A percentile compares a stretch with the other conserved stretches of the same genome.
phyloP scores from a whole-genome alignment of 2,329 filamentous ascomycete genomes.

The Botrytis elliptica region DNA sequence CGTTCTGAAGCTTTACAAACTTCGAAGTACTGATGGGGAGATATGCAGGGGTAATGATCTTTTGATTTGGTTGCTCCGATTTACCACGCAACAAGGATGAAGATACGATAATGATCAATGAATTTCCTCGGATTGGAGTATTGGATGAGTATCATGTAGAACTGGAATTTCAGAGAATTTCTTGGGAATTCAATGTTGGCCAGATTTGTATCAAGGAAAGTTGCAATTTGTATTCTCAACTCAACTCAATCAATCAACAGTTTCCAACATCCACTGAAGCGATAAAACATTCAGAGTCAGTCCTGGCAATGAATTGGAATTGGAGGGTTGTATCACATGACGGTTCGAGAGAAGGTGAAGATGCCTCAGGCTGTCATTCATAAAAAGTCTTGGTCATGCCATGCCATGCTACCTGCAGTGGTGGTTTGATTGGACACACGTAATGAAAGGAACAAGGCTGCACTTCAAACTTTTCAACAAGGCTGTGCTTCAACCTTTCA shows the following conservation, averaged over 20 bases:
- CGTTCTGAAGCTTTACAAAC: slow-evolving; percentile 20
- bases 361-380: background rate
- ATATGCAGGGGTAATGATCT: slow-evolving; percentile 20
- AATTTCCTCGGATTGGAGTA: background rate
- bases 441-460: background rate
- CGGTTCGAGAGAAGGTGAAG: background rate
- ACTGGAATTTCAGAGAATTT: background rate
- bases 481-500: background rate
- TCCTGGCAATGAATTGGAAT: background rate
- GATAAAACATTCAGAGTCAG: background rate
- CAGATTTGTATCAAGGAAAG: background rate
- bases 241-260: background rate
- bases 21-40: slow-evolving; percentile 19
- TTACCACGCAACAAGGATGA: slow-evolving; percentile 14
- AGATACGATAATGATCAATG: slow-evolving; percentile 10
- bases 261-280: slow-evolving; percentile 3
- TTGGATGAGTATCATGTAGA: slow-evolving; percentile 1
- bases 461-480: background rate
- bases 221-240: slow-evolving; percentile 3
- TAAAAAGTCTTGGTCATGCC: rapidly evolving
- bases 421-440: background rate
- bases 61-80: slow-evolving; percentile 2
- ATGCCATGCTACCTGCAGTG: background rate
- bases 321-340: background rate
- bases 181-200: background rate